These are phyloP conservation scores for Cladosporium phlei DNA, from an alignment of 2,329 filamentous ascomycete species.

Conservation along the genomic window DNA sequence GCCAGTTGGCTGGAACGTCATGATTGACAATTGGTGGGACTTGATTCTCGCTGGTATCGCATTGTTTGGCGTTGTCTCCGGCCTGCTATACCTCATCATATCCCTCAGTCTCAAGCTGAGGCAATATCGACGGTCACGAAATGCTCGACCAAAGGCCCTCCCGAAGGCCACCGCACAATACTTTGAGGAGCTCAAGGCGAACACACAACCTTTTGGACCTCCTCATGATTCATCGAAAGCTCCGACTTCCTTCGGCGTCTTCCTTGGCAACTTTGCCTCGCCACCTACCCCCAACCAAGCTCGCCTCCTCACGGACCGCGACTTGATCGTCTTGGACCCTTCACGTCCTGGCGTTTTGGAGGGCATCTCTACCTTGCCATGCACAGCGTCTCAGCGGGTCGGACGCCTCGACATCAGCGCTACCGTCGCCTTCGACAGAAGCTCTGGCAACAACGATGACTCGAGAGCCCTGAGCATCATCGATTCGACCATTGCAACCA, in stretches of 20 bases:
- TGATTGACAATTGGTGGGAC: slow-evolving; percentile 41
- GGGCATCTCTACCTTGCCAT: slow-evolving; percentile 21
- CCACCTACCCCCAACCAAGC: slow-evolving; percentile 19
- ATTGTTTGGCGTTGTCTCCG: slow-evolving; percentile 10
- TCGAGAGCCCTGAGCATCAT: slow-evolving; percentile 14
- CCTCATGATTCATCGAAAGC: slow-evolving; percentile 15
- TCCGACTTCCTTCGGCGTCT: slow-evolving; percentile 25
- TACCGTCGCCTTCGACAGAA: slow-evolving; percentile 5
- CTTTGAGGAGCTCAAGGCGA: slow-evolving; percentile 12
- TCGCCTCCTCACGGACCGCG: slow-evolving; percentile 23
- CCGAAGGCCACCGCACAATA: slow-evolving; percentile 9
- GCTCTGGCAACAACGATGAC: slow-evolving; percentile 8
- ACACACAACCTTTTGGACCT: slow-evolving; percentile 14
- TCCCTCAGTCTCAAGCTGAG: background rate
- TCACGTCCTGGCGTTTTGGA: slow-evolving; percentile 19
- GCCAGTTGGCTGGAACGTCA: slow-evolving; percentile 32
- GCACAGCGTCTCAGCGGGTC: slow-evolving; percentile 22
- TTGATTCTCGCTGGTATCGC: slow-evolving; percentile 25
- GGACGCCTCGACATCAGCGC: slow-evolving; percentile 17
- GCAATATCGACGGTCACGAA: background rate
- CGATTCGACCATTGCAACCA: slow-evolving; percentile 14
- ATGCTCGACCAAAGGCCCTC: slow-evolving; percentile 4
- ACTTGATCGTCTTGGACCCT: slow-evolving; percentile 24
- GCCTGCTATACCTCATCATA: slow-evolving; percentile 4
- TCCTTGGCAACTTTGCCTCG: slow-evolving; percentile 24